Evolutionary conservation across 371 early-diverging fungal genomes (phyloP).

Genomic region (Mucor saturninus): DNA sequence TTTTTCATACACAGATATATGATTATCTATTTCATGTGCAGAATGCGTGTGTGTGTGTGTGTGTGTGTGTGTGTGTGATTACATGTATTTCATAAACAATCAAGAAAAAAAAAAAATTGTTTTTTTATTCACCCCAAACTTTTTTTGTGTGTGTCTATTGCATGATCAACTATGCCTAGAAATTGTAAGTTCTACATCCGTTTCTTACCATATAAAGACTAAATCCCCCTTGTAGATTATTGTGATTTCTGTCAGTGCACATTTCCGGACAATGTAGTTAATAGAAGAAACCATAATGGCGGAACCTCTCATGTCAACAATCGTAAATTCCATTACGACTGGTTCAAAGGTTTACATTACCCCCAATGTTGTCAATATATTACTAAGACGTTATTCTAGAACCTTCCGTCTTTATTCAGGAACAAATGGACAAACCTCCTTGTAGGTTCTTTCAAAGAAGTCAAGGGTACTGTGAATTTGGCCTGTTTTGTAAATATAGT

Average conservation of each 20-base stretch:
- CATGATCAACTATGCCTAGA: conserved; percentile 23
- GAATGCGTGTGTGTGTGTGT: too few relatives aligned
- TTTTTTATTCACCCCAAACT: conserved; percentile 8
- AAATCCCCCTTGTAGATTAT: conserved; percentile 32
- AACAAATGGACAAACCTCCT: conserved; percentile 45
- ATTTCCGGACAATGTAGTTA: conserved; percentile 51
- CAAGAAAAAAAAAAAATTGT: neutral
- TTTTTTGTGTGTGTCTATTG: conserved; percentile 11
- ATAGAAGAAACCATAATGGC: conserved; percentile 46
- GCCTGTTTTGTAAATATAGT: conserved; percentile 41
- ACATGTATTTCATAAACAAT: neutral
- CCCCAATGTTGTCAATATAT: neutral
- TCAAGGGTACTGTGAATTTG: conserved; percentile 43
- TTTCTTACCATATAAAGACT: neutral
- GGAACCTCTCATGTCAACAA: conserved; percentile 44
- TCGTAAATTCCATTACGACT: conserved; percentile 46
- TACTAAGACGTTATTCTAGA: conserved; percentile 17
- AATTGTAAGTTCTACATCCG: conserved; percentile 18
- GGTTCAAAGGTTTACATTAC: conserved; percentile 40
- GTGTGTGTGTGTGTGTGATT: too few relatives aligned
- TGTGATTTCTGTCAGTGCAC: conserved; percentile 56
- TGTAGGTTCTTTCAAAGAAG: conserved; percentile 31
- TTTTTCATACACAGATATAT: neutral
- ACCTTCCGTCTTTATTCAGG: conserved; percentile 33
- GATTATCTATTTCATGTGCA: too few relatives aligned